phyloP scores from a whole-genome alignment of 148 eudicot species.

The Cornus controversa region DNA sequence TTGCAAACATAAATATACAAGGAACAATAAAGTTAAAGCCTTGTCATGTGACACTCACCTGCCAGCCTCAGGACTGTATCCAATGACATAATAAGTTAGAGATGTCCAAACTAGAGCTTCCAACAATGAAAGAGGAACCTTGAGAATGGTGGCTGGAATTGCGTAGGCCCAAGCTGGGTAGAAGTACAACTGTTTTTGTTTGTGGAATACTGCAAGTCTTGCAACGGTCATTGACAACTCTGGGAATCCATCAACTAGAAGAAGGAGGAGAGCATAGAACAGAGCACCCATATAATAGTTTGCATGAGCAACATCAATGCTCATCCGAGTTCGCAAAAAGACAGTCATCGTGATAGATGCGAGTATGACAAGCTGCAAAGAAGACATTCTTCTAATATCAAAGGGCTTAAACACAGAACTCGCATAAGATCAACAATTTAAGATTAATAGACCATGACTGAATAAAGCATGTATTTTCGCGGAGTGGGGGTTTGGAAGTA shows the following conservation, averaged over 20 bases:
- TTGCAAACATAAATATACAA: too few relatives aligned
- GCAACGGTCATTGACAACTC: conserved; percentile 63
- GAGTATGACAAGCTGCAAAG: conserved; percentile 55
- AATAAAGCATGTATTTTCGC: neutral
- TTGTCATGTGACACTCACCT: neutral
- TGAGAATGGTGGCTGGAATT: conserved; percentile 64
- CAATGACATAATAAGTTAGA: conserved; percentile 74
- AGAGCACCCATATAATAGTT: conserved; percentile 67
- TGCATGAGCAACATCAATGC: conserved; percentile 51
- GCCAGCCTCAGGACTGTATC: conserved; percentile 46
- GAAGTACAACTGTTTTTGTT: conserved; percentile 73
- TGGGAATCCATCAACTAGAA: conserved; percentile 66
- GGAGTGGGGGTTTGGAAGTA: neutral
- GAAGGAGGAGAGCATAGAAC: conserved; percentile 51
- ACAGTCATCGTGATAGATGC: conserved; percentile 65
- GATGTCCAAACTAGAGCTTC: conserved; percentile 61
- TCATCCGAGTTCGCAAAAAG: conserved; percentile 63
- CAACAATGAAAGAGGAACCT: conserved; percentile 69
- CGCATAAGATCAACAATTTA: neutral
- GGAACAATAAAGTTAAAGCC: too few relatives aligned
- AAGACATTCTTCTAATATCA: neutral
- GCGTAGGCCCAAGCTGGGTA: conserved; percentile 93
- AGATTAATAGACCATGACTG: neutral
- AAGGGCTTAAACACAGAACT: neutral
- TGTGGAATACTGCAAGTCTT: conserved; percentile 71